Base-by-base conservation (phyloP, 192 early-diverging fungal genomes). In the Backusella sp. region DNA sequence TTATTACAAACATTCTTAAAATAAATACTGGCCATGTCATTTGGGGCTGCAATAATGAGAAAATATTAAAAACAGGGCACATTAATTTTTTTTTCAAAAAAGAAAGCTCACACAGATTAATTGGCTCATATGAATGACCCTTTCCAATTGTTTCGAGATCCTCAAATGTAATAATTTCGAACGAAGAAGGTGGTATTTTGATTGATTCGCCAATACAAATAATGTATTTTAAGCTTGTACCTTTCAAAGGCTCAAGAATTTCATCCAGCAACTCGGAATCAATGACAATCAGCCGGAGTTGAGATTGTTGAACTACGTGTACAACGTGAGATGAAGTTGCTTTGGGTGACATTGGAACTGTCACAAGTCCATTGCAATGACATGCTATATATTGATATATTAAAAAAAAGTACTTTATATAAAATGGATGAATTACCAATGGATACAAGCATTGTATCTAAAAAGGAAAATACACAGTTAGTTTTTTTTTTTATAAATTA, bases 1-100 rank as follows among this genome's bases (percentile, higher is more conserved):
- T 49, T 49, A 49, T 19, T 32, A 42, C 28, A 72, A 35, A 46
- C 72, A 37, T 52, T 59, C 7, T 52, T 75, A 42, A 78, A 82
- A 11, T 65, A 73, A 46, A 82, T 72, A 30, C 72, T 75, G n/a
- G 73, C 69, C 34, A 82, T 66, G 39, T 82, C 80, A 34, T 76
- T 72, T n/a, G 80, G 65, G 23, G 26, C 80, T 81, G n/a, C 28
- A 26, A 9, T 30, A 34, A 26, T 14, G 2, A 66, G 6, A 66
- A 17, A 35, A 30, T 30, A 14, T 8, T 67, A 35, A 28, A 34
- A 30, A 66, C 9, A 9, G 1, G 19, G 49, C 49, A 7, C 21
- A 28, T 17, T 7, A 14, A 0, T 9, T 73, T 21, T 41, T 8
- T 12, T 73, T 49, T 28, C 49, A 39, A 36, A 30, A 73, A 34